Base-by-base conservation (phyloP, 139 green algal genomes). In the Tetradesmus lagerheimii region DNA sequence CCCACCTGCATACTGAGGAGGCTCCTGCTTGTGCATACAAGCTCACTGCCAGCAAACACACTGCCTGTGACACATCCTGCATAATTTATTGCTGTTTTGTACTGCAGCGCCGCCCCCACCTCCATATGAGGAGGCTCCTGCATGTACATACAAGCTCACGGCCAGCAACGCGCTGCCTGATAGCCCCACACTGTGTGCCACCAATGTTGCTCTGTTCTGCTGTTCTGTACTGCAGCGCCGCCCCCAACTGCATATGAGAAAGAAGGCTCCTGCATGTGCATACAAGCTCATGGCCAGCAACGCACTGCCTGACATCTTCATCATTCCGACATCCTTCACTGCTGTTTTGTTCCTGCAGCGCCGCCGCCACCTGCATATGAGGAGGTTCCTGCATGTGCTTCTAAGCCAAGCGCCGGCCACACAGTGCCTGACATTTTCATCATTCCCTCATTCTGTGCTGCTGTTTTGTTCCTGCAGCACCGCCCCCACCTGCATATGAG, bases 251-350 rank as follows among this genome's bases (percentile, higher is more conserved):
- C 47, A 18, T 45, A n/a, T 43, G 47, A 77, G 20, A n/a, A n/a
- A 86, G n/a, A 31, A n/a, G 12, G 80, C 80, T 5, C 47, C 47
- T 15, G 29, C n/a, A 8, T 86, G 79, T 25, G 15, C 11, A 8
- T 85, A 85, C 79, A 85, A 85, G 41, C 25, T 85, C 15, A 85
- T 43, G 2, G 45, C 27, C 43, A 67, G 15, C 39, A 85, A 85
- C 39, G 43, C 43, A 20, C 23, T 85, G 27, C 43, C 43, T 0
- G 79, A 86, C 34, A 86, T n/a, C n/a, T n/a, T n/a, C n/a, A n/a
- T n/a, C n/a, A n/a, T n/a, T n/a, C n/a, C n/a, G n/a, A n/a, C n/a
- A n/a, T n/a, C n/a, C n/a, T 4, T n/a, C 23, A 34, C 62, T 74
- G 62, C 62, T 74, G 20, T 11, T n/a, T 11, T 29, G 5, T n/a